phyloP scores from a whole-genome alignment of 345 rosid species.

The Nephelium lappaceum region DNA sequence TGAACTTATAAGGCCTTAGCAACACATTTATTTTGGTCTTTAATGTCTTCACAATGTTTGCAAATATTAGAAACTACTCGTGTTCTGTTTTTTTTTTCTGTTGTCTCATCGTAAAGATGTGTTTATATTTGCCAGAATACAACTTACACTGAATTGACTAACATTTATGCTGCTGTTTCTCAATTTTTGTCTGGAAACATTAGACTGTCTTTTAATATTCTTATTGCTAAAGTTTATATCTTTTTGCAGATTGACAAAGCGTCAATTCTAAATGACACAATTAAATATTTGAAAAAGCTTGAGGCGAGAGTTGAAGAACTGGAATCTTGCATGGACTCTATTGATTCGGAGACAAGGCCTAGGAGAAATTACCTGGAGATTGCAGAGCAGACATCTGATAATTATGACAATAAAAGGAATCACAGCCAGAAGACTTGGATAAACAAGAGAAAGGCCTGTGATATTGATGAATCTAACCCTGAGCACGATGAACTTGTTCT shows the following conservation, averaged over 20 bases:
- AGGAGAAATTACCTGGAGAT: constrained; percentile 43
- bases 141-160: not conserved
- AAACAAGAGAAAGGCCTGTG: constrained; percentile 68
- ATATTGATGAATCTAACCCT: constrained; percentile 44
- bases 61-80: not conserved
- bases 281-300: constrained; percentile 62
- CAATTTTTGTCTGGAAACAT: not conserved
- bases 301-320: constrained; percentile 79
- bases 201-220: not conserved
- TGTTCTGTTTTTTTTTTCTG: not conserved
- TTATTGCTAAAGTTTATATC: not conserved
- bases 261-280: constrained; percentile 62
- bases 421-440: constrained; percentile 41
- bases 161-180: not conserved
- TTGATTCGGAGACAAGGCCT: constrained; percentile 48
- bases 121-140: not conserved
- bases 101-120: not conserved
- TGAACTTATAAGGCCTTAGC: not conserved
- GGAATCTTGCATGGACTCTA: constrained; percentile 71
- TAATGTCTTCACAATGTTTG: not conserved
- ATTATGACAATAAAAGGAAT: constrained; percentile 43
- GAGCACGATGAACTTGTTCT: constrained; percentile 29
- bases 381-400: constrained; percentile 72
- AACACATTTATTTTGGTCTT: not conserved
- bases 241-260: constrained; percentile 61